Percentiles rank a stretch among this genome's conserved stretches.
phyloP scores from a whole-genome alignment of 352 stramenopile genomes.

The Phytophthora hybrid region DNA sequence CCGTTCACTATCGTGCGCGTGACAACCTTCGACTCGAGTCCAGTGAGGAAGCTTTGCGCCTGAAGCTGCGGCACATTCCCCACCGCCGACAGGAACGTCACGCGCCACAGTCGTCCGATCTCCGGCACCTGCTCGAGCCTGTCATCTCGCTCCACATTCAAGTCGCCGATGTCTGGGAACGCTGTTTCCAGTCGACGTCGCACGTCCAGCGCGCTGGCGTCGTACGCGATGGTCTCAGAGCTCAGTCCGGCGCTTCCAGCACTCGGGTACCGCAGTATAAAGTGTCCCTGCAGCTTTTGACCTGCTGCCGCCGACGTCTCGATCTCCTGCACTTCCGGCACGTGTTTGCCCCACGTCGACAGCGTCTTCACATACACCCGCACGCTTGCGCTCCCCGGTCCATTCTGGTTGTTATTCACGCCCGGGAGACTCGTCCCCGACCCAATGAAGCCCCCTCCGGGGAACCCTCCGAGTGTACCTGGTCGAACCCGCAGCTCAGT shows the following conservation, averaged over 20 bases:
- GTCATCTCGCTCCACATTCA: constrained; percentile 67
- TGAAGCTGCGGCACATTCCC: constrained; percentile 84
- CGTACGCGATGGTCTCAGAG: constrained; percentile 72
- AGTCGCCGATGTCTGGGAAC: constrained; percentile 56
- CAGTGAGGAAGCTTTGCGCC: constrained; percentile 76
- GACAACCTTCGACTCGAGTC: constrained; percentile 70
- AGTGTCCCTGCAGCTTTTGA: constrained; percentile 91
- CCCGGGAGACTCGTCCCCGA: constrained; percentile 35
- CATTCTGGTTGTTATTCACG: constrained; percentile 93
- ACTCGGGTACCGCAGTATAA: constrained; percentile 53
- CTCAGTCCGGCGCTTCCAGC: constrained; percentile 11
- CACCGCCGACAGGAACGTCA: constrained; percentile 91
- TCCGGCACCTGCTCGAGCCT: constrained; percentile 61
- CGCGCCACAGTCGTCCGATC: constrained; percentile 84
- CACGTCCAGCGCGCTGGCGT: constrained; percentile 74
- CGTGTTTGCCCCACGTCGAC: constrained; percentile 82
- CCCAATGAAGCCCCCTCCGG: constrained; percentile 89
- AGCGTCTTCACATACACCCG: constrained; percentile 94
- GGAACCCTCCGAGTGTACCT: constrained; percentile 94
- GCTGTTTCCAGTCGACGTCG: constrained; percentile 60
- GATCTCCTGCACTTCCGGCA: constrained; percentile 93
- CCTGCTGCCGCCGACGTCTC: constrained; percentile 76
- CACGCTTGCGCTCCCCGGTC: constrained; percentile 90
- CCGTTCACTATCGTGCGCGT: constrained; percentile 83
- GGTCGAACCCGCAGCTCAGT: constrained; percentile 81